phyloP scores from a whole-genome alignment of 768 basidiomycete genomes.

The Xerocomellus intermedius region DNA sequence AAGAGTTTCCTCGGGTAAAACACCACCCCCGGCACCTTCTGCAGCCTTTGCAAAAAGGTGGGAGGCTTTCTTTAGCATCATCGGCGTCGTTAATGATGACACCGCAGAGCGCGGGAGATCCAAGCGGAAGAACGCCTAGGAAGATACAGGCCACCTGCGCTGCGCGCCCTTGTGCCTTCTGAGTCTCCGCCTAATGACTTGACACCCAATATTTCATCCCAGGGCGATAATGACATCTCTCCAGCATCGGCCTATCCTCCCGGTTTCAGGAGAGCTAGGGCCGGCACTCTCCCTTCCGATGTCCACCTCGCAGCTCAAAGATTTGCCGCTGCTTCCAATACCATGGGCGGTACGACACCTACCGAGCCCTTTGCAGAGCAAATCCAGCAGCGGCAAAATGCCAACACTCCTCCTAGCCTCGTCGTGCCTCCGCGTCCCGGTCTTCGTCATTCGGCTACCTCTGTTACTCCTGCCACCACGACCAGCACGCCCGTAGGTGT shows the following conservation, averaged over 20 bases:
- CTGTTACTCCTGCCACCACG: conserved; percentile 54
- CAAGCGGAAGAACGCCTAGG: conserved; percentile 71
- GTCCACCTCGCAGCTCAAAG: conserved; percentile 85
- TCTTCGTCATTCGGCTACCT: conserved; percentile 74
- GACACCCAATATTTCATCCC: conserved; percentile 54
- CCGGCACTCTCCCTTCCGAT: conserved; percentile 96
- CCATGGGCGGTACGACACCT: conserved; percentile 48
- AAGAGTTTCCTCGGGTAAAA: conserved; percentile 83
- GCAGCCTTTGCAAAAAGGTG: conserved; percentile 88
- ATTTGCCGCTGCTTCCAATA: conserved; percentile 67
- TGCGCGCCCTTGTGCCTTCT: conserved; percentile 63
- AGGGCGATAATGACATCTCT: conserved; percentile 54
- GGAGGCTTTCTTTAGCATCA: conserved; percentile 21
- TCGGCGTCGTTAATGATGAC: conserved; percentile 16
- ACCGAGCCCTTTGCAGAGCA: conserved; percentile 50
- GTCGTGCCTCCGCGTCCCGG: conserved; percentile 56
- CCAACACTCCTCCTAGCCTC: conserved; percentile 39
- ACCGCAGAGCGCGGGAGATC: conserved; percentile 75
- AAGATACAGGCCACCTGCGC: conserved; percentile 80
- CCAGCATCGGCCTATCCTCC: conserved; percentile 78
- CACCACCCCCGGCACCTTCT: conserved; percentile 86
- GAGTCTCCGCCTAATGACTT: conserved; percentile 73
- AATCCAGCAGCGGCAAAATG: conserved; percentile 38
- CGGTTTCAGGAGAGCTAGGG: conserved; percentile 92
- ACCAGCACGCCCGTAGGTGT: conserved; percentile 32